phyloP scores from a whole-genome alignment of 805 yeast species.

The Candida peoriensis region DNA sequence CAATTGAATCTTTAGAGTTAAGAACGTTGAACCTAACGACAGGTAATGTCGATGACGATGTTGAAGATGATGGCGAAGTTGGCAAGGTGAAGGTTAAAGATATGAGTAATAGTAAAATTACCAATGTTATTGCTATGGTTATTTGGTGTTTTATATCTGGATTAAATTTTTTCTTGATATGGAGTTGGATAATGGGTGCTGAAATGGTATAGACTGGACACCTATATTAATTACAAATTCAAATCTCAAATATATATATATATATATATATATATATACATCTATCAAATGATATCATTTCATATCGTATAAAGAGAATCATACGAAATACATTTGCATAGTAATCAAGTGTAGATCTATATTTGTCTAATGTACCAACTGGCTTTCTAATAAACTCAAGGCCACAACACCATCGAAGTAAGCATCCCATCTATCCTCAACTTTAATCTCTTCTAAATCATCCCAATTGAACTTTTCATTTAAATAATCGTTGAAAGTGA shows the following conservation, averaged over 20 bases:
- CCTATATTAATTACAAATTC: too few relatives aligned
- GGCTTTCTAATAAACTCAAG: conserved; percentile 26
- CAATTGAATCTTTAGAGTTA: conserved; percentile 3
- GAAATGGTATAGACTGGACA: conserved; percentile 47
- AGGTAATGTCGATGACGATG: conserved; percentile 1
- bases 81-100: conserved; percentile 21
- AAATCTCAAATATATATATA: too few relatives aligned
- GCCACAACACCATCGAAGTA: conserved; percentile 27
- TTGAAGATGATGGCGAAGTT: neutral
- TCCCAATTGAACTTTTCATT: conserved; percentile 43
- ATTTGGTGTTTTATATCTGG: conserved; percentile 49
- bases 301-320: too few relatives aligned
- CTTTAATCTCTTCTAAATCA: conserved; percentile 25
- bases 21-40: conserved; percentile 1
- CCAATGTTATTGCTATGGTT: conserved; percentile 44
- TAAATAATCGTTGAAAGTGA: conserved; percentile 40
- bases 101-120: conserved; percentile 38
- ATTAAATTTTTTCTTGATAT: conserved; percentile 59
- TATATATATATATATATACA: too few relatives aligned
- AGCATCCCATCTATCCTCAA: conserved; percentile 24
- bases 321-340: too few relatives aligned
- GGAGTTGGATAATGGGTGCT: conserved; percentile 40
- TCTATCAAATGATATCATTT: too few relatives aligned
- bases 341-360: too few relatives aligned
- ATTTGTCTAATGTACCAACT: conserved; percentile 4